Evolutionary conservation across 495 filamentous ascomycete genomes (phyloP).

Genomic region (Cercophora newfieldiana): DNA sequence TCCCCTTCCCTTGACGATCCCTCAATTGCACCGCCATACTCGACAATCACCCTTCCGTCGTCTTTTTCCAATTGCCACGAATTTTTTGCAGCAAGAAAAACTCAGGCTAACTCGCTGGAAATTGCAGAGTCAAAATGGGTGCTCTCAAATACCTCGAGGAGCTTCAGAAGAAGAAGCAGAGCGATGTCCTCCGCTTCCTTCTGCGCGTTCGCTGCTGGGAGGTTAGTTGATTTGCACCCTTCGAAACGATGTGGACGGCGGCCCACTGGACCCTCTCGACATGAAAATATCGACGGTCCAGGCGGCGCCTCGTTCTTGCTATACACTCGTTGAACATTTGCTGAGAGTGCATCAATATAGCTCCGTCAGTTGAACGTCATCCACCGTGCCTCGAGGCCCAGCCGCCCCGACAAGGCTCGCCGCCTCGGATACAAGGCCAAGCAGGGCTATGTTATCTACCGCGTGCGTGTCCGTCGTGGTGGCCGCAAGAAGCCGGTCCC

Average conservation of each 20-base stretch:
- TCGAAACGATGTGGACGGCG: constrained; percentile 38
- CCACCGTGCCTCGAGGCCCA: constrained; percentile 97
- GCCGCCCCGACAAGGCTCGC: constrained; percentile 98
- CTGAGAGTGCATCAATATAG: constrained; percentile 99
- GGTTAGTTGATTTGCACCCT: constrained; percentile 69
- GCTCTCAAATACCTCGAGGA: constrained; percentile 99
- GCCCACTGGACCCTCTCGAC: constrained; percentile 12
- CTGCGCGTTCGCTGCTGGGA: constrained; percentile 99
- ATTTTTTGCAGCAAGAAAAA: constrained; percentile 15
- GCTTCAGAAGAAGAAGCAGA: constrained; percentile 99
- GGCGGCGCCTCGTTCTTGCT: constrained; percentile 59
- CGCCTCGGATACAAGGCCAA: constrained; percentile 99
- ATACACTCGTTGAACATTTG: constrained; percentile 99
- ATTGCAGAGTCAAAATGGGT: constrained; percentile 65
- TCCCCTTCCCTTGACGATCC: constrained; percentile 7
- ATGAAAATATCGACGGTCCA: constrained; percentile 1
- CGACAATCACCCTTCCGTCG: background rate
- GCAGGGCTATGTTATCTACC: constrained; percentile 99
- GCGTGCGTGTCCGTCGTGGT: constrained; percentile 93
- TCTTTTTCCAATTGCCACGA: constrained; percentile 17
- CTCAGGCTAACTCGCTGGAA: constrained; percentile 10
- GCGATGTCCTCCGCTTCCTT: constrained; percentile 97
- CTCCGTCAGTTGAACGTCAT: constrained; percentile 98
- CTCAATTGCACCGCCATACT: constrained; percentile 3
- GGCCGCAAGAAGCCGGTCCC: constrained; percentile 92